These are phyloP conservation scores for Neopestalotiopsis rosae DNA, from an alignment of 2,329 filamentous ascomycete genomes.

Conservation along the genomic window DNA sequence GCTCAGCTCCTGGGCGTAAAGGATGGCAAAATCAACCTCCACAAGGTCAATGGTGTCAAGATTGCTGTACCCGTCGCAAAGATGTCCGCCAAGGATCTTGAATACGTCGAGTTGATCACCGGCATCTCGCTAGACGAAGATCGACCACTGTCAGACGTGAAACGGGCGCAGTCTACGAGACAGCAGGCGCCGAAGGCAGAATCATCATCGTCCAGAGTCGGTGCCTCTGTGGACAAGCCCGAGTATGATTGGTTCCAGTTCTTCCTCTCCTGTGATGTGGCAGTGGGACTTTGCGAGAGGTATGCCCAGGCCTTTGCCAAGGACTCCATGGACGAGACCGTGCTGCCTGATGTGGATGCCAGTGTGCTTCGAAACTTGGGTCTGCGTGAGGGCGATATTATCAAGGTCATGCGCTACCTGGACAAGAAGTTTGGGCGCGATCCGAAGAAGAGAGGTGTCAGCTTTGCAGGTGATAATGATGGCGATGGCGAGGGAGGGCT, in stretches of 20 bases:
- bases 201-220: constrained; percentile 46
- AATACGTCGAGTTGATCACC: constrained; percentile 90
- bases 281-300: constrained; percentile 90
- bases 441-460: constrained; percentile 54
- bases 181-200: constrained; percentile 31
- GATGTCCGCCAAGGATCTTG: constrained; percentile 94
- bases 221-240: constrained; percentile 71
- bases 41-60: constrained; percentile 98
- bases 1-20: constrained; percentile 94
- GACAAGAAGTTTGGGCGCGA: constrained; percentile 80
- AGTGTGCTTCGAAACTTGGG: constrained; percentile 84
- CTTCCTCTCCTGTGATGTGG: constrained; percentile 90
- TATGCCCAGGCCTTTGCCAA: constrained; percentile 88
- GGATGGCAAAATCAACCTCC: constrained; percentile 95
- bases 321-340: constrained; percentile 95
- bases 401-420: constrained; percentile 90
- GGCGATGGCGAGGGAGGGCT: constrained; percentile 70
- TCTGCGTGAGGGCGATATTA: constrained; percentile 94
- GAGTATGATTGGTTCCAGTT: constrained; percentile 99
- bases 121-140: constrained; percentile 92
- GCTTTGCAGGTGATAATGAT: constrained; percentile 42
- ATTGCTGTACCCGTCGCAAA: constrained; percentile 95
- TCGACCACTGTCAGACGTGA: constrained; percentile 88
- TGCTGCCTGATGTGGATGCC: constrained; percentile 87
- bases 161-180: constrained; percentile 53